Conservation (phyloP, 768 basidiomycete species). For the Sutorius australiensis region DNA sequence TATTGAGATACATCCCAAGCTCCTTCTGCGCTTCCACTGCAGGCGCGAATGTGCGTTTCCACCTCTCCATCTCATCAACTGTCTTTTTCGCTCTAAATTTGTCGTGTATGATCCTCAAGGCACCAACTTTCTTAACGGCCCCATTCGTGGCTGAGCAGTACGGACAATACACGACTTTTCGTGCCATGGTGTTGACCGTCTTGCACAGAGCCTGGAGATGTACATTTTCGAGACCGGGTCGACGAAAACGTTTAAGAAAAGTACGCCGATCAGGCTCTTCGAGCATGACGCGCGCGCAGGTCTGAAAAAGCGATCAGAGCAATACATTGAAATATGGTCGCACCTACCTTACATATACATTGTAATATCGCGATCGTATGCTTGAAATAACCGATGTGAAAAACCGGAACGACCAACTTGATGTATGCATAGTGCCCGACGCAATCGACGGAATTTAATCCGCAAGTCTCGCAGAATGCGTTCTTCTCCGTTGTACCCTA, state of each 20-base stretch:
- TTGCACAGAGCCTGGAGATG: conserved; percentile 81
- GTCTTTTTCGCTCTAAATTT: conserved; percentile 95
- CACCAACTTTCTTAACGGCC: conserved; percentile 91
- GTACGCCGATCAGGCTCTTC: conserved; percentile 81
- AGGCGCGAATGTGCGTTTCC: conserved; percentile 74
- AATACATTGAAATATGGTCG: background rate
- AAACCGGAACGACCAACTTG: conserved; percentile 93
- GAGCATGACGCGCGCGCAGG: conserved; percentile 88
- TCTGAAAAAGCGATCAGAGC: conserved; percentile 39
- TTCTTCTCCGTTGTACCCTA: conserved; percentile 95
- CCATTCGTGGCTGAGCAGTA: conserved; percentile 94
- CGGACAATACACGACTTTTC: conserved; percentile 89
- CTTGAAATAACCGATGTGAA: conserved; percentile 98
- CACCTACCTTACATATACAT: conserved; percentile 87
- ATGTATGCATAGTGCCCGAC: conserved; percentile 99
- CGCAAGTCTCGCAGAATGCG: conserved; percentile 92
- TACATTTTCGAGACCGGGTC: conserved; percentile 87
- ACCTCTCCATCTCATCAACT: conserved; percentile 82
- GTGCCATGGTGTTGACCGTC: conserved; percentile 78
- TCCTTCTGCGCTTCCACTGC: conserved; percentile 89
- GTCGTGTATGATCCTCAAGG: conserved; percentile 95
- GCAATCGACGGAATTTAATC: conserved; percentile 86
- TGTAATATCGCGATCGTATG: conserved; percentile 92
- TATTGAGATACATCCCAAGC: conserved; percentile 76
- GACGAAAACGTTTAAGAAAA: conserved; percentile 87